These are phyloP conservation scores for Sarocladium oryzae DNA, from an alignment of 2,329 filamentous ascomycete genomes.

Conservation along the genomic window DNA sequence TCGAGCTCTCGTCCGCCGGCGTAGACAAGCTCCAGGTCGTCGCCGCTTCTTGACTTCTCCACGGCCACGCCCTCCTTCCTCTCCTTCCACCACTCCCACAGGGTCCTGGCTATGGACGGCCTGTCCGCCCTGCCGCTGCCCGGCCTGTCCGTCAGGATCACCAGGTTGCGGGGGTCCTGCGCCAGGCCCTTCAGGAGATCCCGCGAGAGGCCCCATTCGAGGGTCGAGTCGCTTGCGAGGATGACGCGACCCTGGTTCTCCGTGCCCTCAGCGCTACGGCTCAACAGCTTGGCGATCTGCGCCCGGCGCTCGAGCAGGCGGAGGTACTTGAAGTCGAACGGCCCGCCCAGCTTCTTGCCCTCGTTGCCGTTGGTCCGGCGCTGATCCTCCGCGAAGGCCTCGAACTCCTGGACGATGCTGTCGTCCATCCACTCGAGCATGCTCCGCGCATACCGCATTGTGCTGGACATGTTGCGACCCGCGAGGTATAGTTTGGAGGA, in stretches of 20 bases:
- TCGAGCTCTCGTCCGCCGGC: conserved; percentile 57
- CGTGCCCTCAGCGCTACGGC: conserved; percentile 34
- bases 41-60: conserved; percentile 47
- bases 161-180: conserved; percentile 69
- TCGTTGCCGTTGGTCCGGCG: conserved; percentile 38
- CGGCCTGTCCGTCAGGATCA: conserved; percentile 77
- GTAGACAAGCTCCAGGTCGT: conserved; percentile 60
- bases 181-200: conserved; percentile 70
- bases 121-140: conserved; percentile 30
- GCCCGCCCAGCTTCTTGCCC: conserved; percentile 52
- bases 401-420: conserved; percentile 85
- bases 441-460: conserved; percentile 83
- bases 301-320: conserved; percentile 76
- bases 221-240: conserved; percentile 78
- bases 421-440: conserved; percentile 99
- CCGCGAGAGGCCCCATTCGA: conserved; percentile 94
- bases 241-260: conserved; percentile 62
- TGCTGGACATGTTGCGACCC: conserved; percentile 78
- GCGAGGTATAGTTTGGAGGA: conserved; percentile 69
- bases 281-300: conserved; percentile 67
- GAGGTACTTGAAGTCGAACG: conserved; percentile 86
- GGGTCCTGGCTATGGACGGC: conserved; percentile 60
- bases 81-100: conserved; percentile 78
- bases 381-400: conserved; percentile 56
- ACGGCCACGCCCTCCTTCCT: conserved; percentile 55